These are phyloP conservation scores for Gynandropsis gynandra DNA, from an alignment of 345 rosid genomes.

Conservation along the genomic window DNA sequence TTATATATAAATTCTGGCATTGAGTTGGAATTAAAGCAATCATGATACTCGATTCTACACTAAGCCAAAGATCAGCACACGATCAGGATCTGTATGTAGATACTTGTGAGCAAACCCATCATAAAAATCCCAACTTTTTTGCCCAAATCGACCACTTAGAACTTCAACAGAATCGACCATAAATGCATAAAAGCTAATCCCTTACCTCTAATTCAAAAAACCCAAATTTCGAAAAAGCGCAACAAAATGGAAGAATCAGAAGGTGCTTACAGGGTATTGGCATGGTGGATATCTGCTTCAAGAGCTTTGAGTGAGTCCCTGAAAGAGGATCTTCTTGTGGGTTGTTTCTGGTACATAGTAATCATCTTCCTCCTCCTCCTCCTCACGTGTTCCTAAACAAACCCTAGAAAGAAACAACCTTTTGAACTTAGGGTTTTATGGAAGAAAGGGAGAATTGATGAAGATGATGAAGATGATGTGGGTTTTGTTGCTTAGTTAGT, in stretches of 20 bases:
- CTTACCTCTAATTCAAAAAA: no score
- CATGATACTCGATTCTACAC: no score
- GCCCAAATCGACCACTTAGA: background rate
- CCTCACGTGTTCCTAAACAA: background rate
- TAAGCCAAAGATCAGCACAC: no score
- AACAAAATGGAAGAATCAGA: background rate
- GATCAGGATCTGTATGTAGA: no score
- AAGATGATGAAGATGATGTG: background rate
- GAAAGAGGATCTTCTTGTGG: conserved; percentile 21
- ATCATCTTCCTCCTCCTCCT: conserved; percentile 14
- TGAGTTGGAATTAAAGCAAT: no score
- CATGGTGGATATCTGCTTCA: conserved; percentile 63
- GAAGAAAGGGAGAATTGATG: background rate
- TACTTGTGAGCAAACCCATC: no score
- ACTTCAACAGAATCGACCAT: background rate
- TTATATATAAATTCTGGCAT: no score
- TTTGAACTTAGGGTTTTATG: no score
- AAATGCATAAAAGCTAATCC: no score
- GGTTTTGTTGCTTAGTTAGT: no score
- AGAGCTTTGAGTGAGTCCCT: conserved; percentile 44
- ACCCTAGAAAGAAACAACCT: background rate
- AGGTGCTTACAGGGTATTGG: conserved; percentile 42
- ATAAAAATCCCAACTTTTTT: background rate
- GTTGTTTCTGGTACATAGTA: conserved; percentile 44
- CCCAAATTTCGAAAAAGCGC: no score